Evolutionary conservation across 331 rosid genomes (phyloP).

Genomic region (Rhamnella rubrinervis): DNA sequence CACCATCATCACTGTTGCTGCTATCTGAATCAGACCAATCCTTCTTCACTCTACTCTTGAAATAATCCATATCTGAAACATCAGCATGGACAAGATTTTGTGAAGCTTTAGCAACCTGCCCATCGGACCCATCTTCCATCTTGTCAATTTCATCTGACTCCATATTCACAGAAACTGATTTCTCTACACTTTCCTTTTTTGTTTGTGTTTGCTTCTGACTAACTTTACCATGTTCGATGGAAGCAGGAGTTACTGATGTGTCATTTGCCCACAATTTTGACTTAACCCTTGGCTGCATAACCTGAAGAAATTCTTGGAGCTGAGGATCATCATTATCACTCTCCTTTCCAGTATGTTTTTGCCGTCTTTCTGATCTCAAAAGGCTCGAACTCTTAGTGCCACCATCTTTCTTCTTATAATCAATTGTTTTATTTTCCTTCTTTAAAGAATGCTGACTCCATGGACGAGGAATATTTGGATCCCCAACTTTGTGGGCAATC

Average conservation of each 20-base stretch:
- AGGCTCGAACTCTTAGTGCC: constrained; percentile 13
- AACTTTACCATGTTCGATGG: constrained; percentile 16
- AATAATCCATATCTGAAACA: constrained; percentile 71
- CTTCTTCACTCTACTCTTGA: constrained; percentile 66
- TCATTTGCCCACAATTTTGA: constrained; percentile 79
- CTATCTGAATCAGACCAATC: constrained; percentile 78
- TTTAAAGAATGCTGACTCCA: constrained; percentile 68
- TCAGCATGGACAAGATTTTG: constrained; percentile 31
- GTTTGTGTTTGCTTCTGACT: constrained; percentile 16
- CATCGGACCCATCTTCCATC: constrained; percentile 24
- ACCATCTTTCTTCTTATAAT: constrained; percentile 21
- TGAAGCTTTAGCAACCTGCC: constrained; percentile 25
- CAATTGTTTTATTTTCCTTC: constrained; percentile 30
- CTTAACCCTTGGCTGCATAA: constrained; percentile 66
- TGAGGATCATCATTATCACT: constrained; percentile 43
- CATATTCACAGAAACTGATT: constrained; percentile 17
- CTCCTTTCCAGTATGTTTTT: constrained; percentile 24
- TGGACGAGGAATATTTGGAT: constrained; percentile 74
- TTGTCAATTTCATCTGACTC: constrained; percentile 26
- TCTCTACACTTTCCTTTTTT: constrained; percentile 26
- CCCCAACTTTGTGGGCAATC: constrained; percentile 78
- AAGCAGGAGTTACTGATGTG: constrained; percentile 26
- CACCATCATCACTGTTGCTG: constrained; percentile 35
- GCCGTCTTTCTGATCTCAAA: constrained; percentile 29
- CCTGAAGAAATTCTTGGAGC: constrained; percentile 70